phyloP scores from a whole-genome alignment of 345 rosid species.

The Citrus mangshanensis region DNA sequence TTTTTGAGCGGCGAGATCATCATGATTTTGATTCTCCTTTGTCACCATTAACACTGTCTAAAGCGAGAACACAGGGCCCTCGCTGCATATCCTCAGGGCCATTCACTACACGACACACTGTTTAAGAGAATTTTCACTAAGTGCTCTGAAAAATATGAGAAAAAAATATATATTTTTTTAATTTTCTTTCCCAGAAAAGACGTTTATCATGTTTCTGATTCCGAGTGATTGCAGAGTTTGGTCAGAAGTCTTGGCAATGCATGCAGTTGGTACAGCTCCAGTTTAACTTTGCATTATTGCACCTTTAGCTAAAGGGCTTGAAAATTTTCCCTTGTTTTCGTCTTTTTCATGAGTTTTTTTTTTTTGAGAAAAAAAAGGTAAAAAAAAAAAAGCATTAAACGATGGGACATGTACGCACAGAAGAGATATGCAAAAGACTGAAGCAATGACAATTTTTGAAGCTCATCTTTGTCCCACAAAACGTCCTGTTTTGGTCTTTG shows the following conservation, averaged over 20 bases:
- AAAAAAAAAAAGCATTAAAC: too few relatives aligned
- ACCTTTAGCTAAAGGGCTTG: background rate
- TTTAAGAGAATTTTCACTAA: background rate
- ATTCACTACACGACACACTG: background rate
- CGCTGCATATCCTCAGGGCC: background rate
- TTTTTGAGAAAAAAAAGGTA: too few relatives aligned
- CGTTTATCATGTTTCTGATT: background rate
- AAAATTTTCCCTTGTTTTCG: background rate
- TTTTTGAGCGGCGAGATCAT: conserved; percentile 43
- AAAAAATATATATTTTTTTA: too few relatives aligned
- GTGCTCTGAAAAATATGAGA: background rate
- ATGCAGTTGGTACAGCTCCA: too few relatives aligned
- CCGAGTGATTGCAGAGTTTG: background rate
- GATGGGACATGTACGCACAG: background rate
- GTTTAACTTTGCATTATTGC: background rate
- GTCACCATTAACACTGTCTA: conserved; percentile 25
- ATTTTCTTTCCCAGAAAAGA: background rate
- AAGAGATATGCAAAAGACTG: background rate
- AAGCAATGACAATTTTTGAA: background rate
- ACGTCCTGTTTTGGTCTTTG: background rate
- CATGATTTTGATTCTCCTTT: conserved; percentile 26
- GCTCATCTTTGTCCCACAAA: background rate
- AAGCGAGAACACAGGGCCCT: conserved; percentile 20
- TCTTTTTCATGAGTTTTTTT: background rate
- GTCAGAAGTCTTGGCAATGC: background rate